Percentiles rank a stretch among this genome's conserved stretches.
Evolutionary conservation across 495 filamentous ascomycete species (phyloP).

Genomic region (Neurospora hispaniola): DNA sequence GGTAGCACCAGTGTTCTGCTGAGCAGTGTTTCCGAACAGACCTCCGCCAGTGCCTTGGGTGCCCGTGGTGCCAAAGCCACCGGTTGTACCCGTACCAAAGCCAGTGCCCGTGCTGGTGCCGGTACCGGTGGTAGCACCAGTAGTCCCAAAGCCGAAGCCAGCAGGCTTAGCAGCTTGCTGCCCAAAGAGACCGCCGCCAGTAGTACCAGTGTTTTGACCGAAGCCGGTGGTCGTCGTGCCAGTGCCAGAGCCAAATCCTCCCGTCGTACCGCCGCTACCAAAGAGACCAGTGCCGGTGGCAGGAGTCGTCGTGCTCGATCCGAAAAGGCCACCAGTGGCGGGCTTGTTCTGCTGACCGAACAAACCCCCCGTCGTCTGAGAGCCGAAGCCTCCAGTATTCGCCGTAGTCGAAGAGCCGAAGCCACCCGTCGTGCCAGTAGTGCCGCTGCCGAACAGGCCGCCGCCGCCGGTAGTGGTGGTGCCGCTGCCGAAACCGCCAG

Average conservation of each 20-base stretch:
- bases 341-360: constrained; percentile 13
- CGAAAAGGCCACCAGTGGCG: constrained; percentile 34
- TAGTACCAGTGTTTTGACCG: constrained; percentile 23
- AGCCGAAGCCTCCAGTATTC: constrained; percentile 32
- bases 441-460: constrained; percentile 35
- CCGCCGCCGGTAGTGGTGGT: constrained; percentile 30
- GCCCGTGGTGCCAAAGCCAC: constrained; percentile 19
- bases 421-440: constrained; percentile 19
- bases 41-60: constrained; percentile 40
- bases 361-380: constrained; percentile 10
- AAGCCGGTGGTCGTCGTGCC: constrained; percentile 29
- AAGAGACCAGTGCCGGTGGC: constrained; percentile 2
- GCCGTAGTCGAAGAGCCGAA: constrained; percentile 37
- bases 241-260: constrained; percentile 20
- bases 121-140: constrained; percentile 10
- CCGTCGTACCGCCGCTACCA: constrained; percentile 12
- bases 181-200: constrained; percentile 30
- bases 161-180: constrained; percentile 21
- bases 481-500: constrained; percentile 39
- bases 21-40: constrained; percentile 44
- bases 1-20: constrained; percentile 9
- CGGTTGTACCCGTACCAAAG: constrained; percentile 15
- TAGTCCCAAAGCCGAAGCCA: constrained; percentile 22
- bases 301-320: constrained; percentile 25
- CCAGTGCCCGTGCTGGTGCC: constrained; percentile 6